phyloP scores from a whole-genome alignment of 768 basidiomycete genomes.

The Trametes cingulata region DNA sequence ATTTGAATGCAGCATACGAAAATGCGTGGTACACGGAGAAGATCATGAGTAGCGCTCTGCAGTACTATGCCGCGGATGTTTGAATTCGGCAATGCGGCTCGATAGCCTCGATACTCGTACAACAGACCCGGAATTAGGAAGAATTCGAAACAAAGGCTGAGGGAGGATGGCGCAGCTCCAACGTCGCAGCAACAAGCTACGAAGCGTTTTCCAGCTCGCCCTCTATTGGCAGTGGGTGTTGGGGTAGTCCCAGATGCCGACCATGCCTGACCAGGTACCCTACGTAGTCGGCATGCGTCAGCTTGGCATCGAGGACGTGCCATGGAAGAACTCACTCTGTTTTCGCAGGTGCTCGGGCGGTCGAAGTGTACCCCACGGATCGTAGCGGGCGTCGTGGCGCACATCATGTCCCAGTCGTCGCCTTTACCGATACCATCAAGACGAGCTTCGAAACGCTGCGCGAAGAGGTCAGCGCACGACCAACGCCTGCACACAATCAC shows the following conservation, averaged over 20 bases:
- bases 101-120: too few species aligned
- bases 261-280: constrained; percentile 6
- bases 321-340: constrained; percentile 5
- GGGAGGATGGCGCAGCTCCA: too few species aligned
- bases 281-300: not conserved
- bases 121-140: too few species aligned
- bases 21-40: too few species aligned
- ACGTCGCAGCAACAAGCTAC: too few species aligned
- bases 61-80: too few species aligned
- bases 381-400: constrained; percentile 20
- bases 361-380: constrained; percentile 4
- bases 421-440: constrained; percentile 23
- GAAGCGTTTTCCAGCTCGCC: not conserved
- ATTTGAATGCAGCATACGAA: too few species aligned
- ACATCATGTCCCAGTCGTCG: constrained; percentile 29
- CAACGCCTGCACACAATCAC: too few species aligned
- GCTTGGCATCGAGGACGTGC: not conserved
- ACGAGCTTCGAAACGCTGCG: constrained; percentile 23
- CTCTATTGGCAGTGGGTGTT: not conserved
- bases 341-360: constrained; percentile 10
- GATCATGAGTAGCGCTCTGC: too few species aligned
- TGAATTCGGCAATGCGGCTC: too few species aligned
- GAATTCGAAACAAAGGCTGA: too few species aligned
- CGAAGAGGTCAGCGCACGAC: too few species aligned
- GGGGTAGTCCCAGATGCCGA: constrained; percentile 19